Conservation (phyloP, 345 rosid species). For the Syzygium aromaticum region DNA sequence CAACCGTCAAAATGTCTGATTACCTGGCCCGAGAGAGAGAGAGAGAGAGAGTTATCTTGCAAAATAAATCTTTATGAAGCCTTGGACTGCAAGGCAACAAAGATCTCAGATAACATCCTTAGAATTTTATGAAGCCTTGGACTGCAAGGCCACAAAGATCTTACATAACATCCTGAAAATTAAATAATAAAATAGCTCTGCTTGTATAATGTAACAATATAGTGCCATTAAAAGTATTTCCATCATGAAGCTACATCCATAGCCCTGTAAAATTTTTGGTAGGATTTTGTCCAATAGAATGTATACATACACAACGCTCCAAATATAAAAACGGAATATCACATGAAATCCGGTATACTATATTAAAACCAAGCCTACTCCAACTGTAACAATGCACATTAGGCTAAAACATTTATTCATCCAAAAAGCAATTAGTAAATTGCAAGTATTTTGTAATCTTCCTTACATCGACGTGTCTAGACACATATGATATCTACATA, state of each 20-base stretch:
- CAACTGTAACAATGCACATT: neutral
- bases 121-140: too few species aligned
- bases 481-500: neutral
- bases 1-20: constrained; percentile 93
- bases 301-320: too few species aligned
- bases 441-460: neutral
- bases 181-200: neutral
- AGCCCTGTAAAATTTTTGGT: too few species aligned
- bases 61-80: too few species aligned
- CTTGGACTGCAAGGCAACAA: too few species aligned
- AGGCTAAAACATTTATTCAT: neutral
- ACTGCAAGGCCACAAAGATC: neutral
- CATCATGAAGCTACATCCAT: neutral
- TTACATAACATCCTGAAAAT: neutral
- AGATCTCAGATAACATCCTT: too few species aligned
- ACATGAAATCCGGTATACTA: neutral
- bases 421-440: neutral
- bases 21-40: constrained; percentile 34
- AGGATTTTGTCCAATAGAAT: too few species aligned
- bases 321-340: too few species aligned
- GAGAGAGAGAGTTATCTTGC: neutral
- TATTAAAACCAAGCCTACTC: neutral
- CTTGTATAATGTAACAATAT: neutral
- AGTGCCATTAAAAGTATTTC: neutral
- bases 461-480: neutral